A percentile compares a stretch with the other conserved stretches of the same genome.
Evolutionary conservation across 2,329 filamentous ascomycete species (phyloP).

Genomic region (Rhinocladiella mackenziei): DNA sequence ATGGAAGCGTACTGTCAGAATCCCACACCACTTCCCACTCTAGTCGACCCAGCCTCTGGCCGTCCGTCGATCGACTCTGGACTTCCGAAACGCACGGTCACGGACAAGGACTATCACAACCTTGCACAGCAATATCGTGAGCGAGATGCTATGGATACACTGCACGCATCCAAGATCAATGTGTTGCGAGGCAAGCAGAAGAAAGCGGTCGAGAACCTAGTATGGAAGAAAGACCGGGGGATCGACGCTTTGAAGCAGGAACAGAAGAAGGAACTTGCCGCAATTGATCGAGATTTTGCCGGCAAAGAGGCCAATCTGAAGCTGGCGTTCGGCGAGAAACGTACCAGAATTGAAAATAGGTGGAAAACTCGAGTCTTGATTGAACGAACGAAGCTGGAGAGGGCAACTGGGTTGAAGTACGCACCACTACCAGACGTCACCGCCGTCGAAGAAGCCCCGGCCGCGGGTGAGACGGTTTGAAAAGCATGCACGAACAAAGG

Average conservation of each 20-base stretch:
- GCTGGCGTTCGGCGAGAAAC: conserved; percentile 36
- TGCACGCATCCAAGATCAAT: conserved; percentile 45
- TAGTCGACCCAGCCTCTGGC: conserved; percentile 27
- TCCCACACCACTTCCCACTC: conserved; percentile 37
- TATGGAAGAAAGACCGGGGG: conserved; percentile 40
- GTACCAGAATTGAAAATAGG: conserved; percentile 35
- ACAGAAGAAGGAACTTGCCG: conserved; percentile 34
- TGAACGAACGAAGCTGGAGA: conserved; percentile 38
- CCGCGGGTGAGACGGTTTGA: conserved; percentile 36
- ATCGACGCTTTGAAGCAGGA: conserved; percentile 35
- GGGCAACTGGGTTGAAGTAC: conserved; percentile 35
- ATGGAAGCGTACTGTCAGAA: conserved; percentile 47
- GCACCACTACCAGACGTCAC: conserved; percentile 37
- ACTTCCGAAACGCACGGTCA: conserved; percentile 36
- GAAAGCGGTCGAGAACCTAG: conserved; percentile 38
- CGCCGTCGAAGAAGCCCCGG: conserved; percentile 24
- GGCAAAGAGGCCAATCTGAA: conserved; percentile 33
- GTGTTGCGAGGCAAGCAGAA: conserved; percentile 47
- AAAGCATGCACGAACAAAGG: too few species aligned
- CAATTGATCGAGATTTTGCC: conserved; percentile 32
- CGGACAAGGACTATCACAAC: conserved; percentile 41
- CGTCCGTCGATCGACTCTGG: conserved; percentile 22
- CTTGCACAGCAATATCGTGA: conserved; percentile 44
- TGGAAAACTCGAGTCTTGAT: conserved; percentile 45
- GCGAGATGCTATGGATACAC: conserved; percentile 42